These are phyloP conservation scores for Arctium minus DNA, from an alignment of 129 eudicot species.

Conservation along the genomic window DNA sequence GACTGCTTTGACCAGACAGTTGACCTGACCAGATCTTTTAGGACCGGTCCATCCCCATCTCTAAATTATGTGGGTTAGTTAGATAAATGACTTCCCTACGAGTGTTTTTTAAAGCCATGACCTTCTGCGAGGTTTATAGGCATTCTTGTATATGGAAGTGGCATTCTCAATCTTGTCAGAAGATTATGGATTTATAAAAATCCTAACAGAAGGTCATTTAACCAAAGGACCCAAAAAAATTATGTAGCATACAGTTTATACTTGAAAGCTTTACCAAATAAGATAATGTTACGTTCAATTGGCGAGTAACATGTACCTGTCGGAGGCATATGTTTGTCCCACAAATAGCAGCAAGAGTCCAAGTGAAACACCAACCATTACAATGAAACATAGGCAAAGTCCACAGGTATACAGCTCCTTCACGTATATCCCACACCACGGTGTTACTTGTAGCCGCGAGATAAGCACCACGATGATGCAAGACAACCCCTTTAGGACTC, in stretches of 20 bases:
- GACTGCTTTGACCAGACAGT: too few species aligned
- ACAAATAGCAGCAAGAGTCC: conserved; percentile 87
- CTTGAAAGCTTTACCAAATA: neutral
- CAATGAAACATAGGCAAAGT: conserved; percentile 97
- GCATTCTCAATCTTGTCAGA: neutral
- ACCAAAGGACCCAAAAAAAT: neutral
- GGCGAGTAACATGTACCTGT: conserved; percentile 40
- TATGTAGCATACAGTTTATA: neutral
- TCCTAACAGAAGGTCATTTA: neutral
- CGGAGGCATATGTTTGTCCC: conserved; percentile 87
- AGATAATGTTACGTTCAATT: neutral
- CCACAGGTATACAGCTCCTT: conserved; percentile 83
- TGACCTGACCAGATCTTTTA: too few species aligned
- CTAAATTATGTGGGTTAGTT: neutral
- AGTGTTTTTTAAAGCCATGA: too few species aligned
- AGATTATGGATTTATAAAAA: neutral
- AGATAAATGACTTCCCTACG: neutral
- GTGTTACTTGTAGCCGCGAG: conserved; percentile 52
- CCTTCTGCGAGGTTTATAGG: neutral
- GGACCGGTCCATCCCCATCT: too few species aligned
- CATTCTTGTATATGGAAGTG: neutral
- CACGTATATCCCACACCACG: conserved; percentile 60
- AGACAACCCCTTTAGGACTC: conserved; percentile 91
- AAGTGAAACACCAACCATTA: conserved; percentile 91
- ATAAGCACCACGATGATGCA: conserved; percentile 93